Evolutionary conservation across 495 filamentous ascomycete species (phyloP).

Genomic region (Hypoxylon trugodes): DNA sequence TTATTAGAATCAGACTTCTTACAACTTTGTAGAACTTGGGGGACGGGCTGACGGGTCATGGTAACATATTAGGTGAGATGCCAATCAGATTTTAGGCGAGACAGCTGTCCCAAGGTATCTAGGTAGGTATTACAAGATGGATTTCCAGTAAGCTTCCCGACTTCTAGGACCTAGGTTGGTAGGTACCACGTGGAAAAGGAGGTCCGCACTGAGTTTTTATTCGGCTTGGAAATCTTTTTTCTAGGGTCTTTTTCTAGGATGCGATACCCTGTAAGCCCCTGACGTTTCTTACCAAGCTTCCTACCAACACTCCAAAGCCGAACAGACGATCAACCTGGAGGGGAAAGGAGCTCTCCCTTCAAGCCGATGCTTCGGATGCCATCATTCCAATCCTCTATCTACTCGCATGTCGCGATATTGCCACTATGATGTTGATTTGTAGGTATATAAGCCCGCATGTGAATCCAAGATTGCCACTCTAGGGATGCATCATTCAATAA

Average conservation of each 20-base stretch:
- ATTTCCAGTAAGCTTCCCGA: no score
- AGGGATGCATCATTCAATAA: not conserved
- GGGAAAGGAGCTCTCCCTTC: not conserved
- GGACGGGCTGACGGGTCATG: no score
- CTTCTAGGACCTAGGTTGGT: no score
- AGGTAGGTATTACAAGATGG: not conserved
- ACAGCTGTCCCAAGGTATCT: no score
- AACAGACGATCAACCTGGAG: no score
- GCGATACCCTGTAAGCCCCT: not conserved
- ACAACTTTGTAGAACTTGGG: no score
- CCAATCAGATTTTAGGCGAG: not conserved
- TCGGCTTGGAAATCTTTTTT: constrained; percentile 1
- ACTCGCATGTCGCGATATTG: no score
- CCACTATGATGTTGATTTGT: no score
- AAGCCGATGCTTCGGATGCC: not conserved
- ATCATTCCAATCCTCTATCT: not conserved
- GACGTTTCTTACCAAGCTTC: not conserved
- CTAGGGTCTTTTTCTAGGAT: not conserved
- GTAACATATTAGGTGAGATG: not conserved
- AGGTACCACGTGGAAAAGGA: constrained; percentile 19
- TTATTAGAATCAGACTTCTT: constrained; percentile 6
- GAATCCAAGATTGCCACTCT: constrained; percentile 11
- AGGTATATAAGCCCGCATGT: no score
- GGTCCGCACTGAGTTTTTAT: constrained; percentile 1
- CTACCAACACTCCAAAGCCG: not conserved